phyloP scores from a whole-genome alignment of 2,329 filamentous ascomycete genomes.

The Calonectria hawksworthii region DNA sequence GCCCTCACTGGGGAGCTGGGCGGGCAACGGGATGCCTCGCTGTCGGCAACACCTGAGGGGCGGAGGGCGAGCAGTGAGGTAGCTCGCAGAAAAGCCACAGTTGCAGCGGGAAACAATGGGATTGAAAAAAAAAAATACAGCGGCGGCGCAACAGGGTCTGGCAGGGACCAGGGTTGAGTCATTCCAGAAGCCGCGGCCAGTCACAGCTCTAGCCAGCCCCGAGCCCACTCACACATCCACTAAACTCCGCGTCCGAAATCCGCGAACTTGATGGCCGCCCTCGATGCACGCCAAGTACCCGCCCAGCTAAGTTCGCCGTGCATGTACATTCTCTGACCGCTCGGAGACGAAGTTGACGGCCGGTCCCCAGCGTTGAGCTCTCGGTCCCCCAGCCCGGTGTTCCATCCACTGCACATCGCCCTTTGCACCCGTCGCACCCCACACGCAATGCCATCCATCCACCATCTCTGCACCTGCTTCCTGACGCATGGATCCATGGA shows the following conservation, averaged over 20 bases:
- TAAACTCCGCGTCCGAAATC: constrained; percentile 33
- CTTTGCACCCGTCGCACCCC: constrained; percentile 13
- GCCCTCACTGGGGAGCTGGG: constrained; percentile 19
- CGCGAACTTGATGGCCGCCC: constrained; percentile 13
- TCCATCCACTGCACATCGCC: not conserved
- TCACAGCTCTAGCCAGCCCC: constrained; percentile 34
- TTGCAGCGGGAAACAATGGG: constrained; percentile 16
- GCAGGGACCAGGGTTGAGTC: constrained; percentile 41
- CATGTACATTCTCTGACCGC: not conserved
- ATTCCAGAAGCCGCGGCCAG: constrained; percentile 42
- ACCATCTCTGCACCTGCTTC: constrained; percentile 36
- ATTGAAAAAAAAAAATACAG: constrained; percentile 9
- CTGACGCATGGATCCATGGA: constrained; percentile 33
- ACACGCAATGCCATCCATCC: constrained; percentile 19
- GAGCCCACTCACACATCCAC: constrained; percentile 29
- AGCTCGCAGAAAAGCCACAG: constrained; percentile 17
- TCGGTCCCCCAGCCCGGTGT: constrained; percentile 7
- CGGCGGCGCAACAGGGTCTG: constrained; percentile 16
- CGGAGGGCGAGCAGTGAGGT: constrained; percentile 11
- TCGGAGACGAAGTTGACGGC: constrained; percentile 13
- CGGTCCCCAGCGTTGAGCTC: constrained; percentile 10
- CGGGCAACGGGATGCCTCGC: not conserved
- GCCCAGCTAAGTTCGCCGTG: constrained; percentile 11
- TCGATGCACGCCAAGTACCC: constrained; percentile 15
- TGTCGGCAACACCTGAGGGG: not conserved